A percentile compares a stretch with the other conserved stretches of the same genome.
These are phyloP conservation scores for Neonectria magnoliae DNA, from an alignment of 2,329 filamentous ascomycete genomes.

Conservation along the genomic window DNA sequence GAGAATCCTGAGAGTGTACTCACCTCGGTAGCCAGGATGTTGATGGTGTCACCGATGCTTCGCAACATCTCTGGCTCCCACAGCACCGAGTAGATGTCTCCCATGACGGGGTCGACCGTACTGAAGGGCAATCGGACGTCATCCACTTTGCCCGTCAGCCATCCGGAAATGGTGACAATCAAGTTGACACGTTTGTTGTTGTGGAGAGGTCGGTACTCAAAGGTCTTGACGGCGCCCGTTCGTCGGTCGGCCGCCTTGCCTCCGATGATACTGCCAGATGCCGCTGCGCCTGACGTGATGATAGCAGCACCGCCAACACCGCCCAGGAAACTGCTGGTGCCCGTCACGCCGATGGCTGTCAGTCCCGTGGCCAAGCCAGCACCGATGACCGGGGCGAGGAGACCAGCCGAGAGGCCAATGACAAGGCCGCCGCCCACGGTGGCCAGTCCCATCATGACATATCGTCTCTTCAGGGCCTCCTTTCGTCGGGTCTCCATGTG, in stretches of 20 bases:
- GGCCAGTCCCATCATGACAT: slow-evolving; percentile 95
- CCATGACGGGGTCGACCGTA: slow-evolving; percentile 97
- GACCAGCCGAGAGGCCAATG: slow-evolving; percentile 91
- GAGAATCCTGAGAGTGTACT: slow-evolving; percentile 46
- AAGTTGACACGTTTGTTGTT: slow-evolving; percentile 98
- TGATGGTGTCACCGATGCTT: slow-evolving; percentile 98
- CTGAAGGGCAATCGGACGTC: slow-evolving; percentile 95
- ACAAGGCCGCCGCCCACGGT: slow-evolving; percentile 95
- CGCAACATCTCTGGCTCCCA: slow-evolving; percentile 99
- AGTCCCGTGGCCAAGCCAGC: slow-evolving; percentile 94
- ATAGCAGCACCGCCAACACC: slow-evolving; percentile 92
- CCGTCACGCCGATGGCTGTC: slow-evolving; percentile 91
- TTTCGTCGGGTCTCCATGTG: slow-evolving; percentile 91
- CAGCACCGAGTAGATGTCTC: slow-evolving; percentile 93
- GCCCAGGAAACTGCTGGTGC: slow-evolving; percentile 88
- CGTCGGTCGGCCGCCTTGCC: slow-evolving; percentile 85
- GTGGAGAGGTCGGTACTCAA: slow-evolving; percentile 94
- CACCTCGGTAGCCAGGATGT: slow-evolving; percentile 96
- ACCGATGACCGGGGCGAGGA: slow-evolving; percentile 93
- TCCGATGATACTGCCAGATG: slow-evolving; percentile 88
- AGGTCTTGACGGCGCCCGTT: slow-evolving; percentile 92
- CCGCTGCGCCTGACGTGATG: slow-evolving; percentile 88
- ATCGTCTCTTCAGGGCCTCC: slow-evolving; percentile 80
- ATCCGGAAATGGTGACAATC: slow-evolving; percentile 93
- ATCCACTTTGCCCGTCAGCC: slow-evolving; percentile 98